These are phyloP conservation scores for Rachicladosporium sp. DNA, from an alignment of 2,329 filamentous ascomycete species.

Conservation along the genomic window DNA sequence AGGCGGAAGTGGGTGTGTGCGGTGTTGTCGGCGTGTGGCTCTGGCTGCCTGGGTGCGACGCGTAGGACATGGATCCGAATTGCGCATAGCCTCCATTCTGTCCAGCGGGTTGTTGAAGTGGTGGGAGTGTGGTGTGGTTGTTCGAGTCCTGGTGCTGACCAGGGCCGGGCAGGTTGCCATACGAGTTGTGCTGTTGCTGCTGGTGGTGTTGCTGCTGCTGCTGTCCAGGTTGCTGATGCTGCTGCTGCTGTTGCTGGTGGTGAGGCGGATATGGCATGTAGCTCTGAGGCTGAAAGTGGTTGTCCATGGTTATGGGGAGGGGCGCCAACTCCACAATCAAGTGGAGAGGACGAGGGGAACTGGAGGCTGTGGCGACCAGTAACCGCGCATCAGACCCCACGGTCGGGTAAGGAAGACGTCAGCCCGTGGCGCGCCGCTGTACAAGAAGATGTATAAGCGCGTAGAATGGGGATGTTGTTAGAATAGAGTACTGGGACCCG, in stretches of 20 bases:
- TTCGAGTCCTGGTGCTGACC: conserved; percentile 10
- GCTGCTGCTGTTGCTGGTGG: conserved; percentile 10
- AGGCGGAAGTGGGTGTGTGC: conserved; percentile 21
- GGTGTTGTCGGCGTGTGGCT: conserved; percentile 22
- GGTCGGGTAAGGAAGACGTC: background rate
- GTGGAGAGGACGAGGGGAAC: conserved; percentile 6
- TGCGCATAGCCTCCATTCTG: conserved; percentile 21
- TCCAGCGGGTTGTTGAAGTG: conserved; percentile 15
- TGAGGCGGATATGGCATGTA: conserved; percentile 15
- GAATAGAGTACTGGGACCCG: too few relatives aligned
- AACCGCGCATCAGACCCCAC: conserved; percentile 6
- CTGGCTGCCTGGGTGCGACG: conserved; percentile 17
- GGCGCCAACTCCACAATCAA: too few relatives aligned
- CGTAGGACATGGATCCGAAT: conserved; percentile 23
- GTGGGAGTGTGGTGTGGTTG: conserved; percentile 23
- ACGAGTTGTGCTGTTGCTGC: conserved; percentile 14
- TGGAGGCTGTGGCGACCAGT: conserved; percentile 8
- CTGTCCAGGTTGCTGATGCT: conserved; percentile 10
- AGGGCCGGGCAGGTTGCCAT: conserved; percentile 14
- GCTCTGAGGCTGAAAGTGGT: conserved; percentile 13
- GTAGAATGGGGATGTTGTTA: too few relatives aligned
- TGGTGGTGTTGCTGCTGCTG: conserved; percentile 12
- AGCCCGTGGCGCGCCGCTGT: too few relatives aligned
- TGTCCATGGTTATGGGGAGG: conserved; percentile 11
- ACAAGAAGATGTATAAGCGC: too few relatives aligned